Evolutionary conservation across 2,329 filamentous ascomycete genomes (phyloP).

Genomic region (Bipolaris bicolor): DNA sequence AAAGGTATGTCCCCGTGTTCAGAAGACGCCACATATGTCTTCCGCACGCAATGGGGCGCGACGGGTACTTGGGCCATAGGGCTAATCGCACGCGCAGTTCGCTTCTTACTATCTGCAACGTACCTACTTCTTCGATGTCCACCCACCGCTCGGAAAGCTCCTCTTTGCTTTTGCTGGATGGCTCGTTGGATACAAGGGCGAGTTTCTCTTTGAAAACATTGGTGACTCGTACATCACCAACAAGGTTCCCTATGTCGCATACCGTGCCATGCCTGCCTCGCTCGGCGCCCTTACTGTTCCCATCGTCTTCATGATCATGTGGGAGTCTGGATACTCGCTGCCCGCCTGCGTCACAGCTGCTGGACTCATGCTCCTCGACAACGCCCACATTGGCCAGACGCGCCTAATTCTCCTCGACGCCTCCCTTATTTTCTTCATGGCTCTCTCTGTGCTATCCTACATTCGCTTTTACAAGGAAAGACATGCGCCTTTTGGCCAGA

Average conservation of each 20-base stretch:
- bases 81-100: conserved; percentile 49
- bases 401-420: conserved; percentile 93
- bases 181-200: conserved; percentile 95
- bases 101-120: conserved; percentile 84
- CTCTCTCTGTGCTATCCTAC: conserved; percentile 90
- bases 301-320: conserved; percentile 97
- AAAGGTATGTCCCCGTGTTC: conserved; percentile 70
- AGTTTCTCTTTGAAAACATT: conserved; percentile 99
- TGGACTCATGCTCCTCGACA: conserved; percentile 89
- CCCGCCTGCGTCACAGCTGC: conserved; percentile 89
- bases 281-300: conserved; percentile 92
- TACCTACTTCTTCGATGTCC: conserved; percentile 99
- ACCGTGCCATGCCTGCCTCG: conserved; percentile 88
- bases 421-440: conserved; percentile 93
- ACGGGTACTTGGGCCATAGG: not conserved
- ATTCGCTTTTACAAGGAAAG: conserved; percentile 97
- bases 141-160: conserved; percentile 97
- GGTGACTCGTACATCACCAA: conserved; percentile 97
- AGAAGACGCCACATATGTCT: not conserved
- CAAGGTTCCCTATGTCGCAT: conserved; percentile 96
- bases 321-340: conserved; percentile 97
- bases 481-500: conserved; percentile 85
- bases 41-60: not conserved
- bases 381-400: conserved; percentile 96
- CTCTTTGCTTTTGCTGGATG: conserved; percentile 96